Base-by-base conservation (phyloP, 306 rosid genomes). In the Urtica urens region DNA sequence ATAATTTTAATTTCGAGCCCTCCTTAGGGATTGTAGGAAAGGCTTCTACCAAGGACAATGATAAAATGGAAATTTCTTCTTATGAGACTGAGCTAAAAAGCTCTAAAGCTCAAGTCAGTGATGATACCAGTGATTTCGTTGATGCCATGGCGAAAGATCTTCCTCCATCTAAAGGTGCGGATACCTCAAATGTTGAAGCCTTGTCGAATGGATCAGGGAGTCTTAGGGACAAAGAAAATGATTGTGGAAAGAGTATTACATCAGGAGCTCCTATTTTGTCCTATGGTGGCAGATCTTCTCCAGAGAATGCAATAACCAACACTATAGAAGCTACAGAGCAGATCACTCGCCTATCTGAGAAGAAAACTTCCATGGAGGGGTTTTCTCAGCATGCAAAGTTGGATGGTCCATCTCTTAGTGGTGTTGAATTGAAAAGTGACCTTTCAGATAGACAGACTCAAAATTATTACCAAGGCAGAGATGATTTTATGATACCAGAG, bases 1-100 rank as follows among this genome's bases (percentile, higher is more conserved):
- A 77, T 59, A 58, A 61, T 71, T 79, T 90, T 55, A 73, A 71
- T 71, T 68, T 90, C 35, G 82, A 79, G 39, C 66, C 68, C 26
- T 64, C 67, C 55, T 48, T 56, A 23, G 45, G 13, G 38, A 62
- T 49, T 48, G 63, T 62, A 68, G 78, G 70, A 53, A 71, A 47
- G 53, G 59, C 53, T 66, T 58, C 62, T 30, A 62, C 52, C 60
- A 51, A 23, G 60, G 62, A 51, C n/a, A 69, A 60, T 30, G 62
- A 66, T 43, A 67, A 68, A 55, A 74, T 47, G 64, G 55, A 58
- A 57, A 23, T 50, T 58, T 62, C 69, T 58, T 55, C 72, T 19
- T 78, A 61, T 49, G 61, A 48, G 68, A 70, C 43, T 49, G 76
- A 65, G 56, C 2, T 10, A 22, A 66, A 43, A 70, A 67, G 55